These are phyloP conservation scores for Pontederia crassipes DNA, from an alignment of 176 grass and related monocot genomes.

Conservation along the genomic window DNA sequence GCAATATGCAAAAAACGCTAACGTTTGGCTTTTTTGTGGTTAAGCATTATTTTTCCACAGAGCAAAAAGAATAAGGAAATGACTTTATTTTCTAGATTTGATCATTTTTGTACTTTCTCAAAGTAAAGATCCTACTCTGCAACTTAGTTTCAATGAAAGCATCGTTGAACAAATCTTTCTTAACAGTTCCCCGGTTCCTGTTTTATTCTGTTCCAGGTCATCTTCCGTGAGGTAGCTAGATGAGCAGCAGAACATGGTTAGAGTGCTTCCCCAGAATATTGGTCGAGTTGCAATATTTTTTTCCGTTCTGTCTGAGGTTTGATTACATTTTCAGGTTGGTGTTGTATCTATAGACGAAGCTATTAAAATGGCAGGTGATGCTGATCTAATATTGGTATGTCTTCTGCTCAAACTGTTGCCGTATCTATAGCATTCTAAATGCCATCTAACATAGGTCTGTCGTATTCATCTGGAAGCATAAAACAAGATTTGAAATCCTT, in stretches of 20 bases:
- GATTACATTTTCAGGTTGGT: slow-evolving; percentile 44
- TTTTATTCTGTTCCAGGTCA: slow-evolving; percentile 31
- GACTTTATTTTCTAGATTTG: no score
- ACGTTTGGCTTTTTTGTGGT: no score
- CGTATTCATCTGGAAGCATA: no score
- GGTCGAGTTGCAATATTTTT: neutral
- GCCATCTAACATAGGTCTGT: neutral
- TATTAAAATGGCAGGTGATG: slow-evolving; percentile 44
- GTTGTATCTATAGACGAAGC: slow-evolving; percentile 67
- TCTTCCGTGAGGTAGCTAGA: slow-evolving; percentile 82
- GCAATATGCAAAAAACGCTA: no score
- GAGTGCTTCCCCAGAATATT: slow-evolving; percentile 4
- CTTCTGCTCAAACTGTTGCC: neutral
- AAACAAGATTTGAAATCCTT: no score
- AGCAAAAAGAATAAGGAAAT: no score
- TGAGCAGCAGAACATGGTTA: slow-evolving; percentile 81
- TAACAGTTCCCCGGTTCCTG: no score
- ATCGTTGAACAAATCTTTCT: neutral
- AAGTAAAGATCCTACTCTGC: neutral
- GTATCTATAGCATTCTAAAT: neutral
- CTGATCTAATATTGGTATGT: slow-evolving; percentile 61
- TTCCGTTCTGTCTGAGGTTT: neutral
- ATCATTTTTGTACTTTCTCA: no score
- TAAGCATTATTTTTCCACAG: no score
- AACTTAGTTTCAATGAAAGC: neutral